Base-by-base conservation (phyloP, 352 stramenopile species). In the Blastocystis sp. region DNA sequence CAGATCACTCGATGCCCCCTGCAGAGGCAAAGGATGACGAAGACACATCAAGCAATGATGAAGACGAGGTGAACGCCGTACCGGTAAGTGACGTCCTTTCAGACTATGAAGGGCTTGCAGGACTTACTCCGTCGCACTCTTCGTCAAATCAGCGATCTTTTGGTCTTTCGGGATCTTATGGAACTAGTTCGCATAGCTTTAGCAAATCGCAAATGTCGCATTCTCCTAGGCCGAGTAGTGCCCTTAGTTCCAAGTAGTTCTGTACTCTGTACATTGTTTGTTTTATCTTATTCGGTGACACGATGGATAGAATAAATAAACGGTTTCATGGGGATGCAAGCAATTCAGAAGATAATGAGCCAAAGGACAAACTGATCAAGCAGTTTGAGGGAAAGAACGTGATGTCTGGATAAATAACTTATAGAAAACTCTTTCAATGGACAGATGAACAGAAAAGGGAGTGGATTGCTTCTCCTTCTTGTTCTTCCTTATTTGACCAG, bases 71-170 rank as follows among this genome's bases (percentile, higher is more conserved):
- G 9, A 45, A n/a, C 20, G 26, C 73, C 0, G 73, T 84, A 55
- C 37, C 34, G n/a, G 53, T 84, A 3, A 29, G 29, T 11, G 73
- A 84, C 18, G 47, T 68, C 3, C 34, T 66, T 50, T 84, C 50
- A 20, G 73, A 84, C 8, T 84, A 84, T 37, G 47, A 84, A 45
- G 73, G 73, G 18, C n/a, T 84, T n/a, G 34, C n/a, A 47, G 73
- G 73, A 68, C 50, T 64, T 15, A 34, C 29, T 15, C 29, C 73
- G 1, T 84, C 73, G 11, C 29, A 77, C 4, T 77, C 66, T 54
- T 53, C 23, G 15, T 54, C 66, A 6, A 20, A 23, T 75, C 45
- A 23, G 15, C 63, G 50, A 6, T 77, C 50, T 77, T 77, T n/a
- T n/a, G 50, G 11, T 59, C 50, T 59, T n/a, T 59, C 66, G 18